Evolutionary conservation across 1,139 yeast species (phyloP).

Genomic region (Hyphopichia buzzinii): DNA sequence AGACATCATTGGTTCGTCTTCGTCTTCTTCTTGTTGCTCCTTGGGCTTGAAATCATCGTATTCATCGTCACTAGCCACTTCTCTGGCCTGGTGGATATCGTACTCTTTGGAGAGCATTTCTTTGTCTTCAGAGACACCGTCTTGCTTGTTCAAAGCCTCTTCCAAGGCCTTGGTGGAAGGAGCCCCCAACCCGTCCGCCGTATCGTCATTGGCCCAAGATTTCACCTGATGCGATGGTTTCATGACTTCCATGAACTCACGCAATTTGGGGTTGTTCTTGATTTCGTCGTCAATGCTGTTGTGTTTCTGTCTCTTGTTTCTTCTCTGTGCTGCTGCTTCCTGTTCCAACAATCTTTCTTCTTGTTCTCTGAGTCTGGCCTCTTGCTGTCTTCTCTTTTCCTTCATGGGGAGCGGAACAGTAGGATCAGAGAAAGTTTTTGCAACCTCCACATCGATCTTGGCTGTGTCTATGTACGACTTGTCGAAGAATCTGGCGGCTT

Average conservation of each 20-base stretch:
- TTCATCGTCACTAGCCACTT: slow-evolving; percentile 64
- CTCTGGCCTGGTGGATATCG: slow-evolving; percentile 33
- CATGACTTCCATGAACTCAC: slow-evolving; percentile 81
- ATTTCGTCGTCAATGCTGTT: slow-evolving; percentile 53
- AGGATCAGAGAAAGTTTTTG: slow-evolving; percentile 84
- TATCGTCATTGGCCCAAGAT: slow-evolving; percentile 76
- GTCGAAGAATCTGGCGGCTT: slow-evolving; percentile 75
- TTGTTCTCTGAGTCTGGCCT: slow-evolving; percentile 49
- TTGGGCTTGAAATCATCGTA: slow-evolving; percentile 51
- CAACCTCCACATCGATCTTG: slow-evolving; percentile 72
- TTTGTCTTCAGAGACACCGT: slow-evolving; percentile 12
- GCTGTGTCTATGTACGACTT: slow-evolving; percentile 82
- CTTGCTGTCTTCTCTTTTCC: slow-evolving; percentile 58
- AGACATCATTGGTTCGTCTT: slow-evolving; percentile 18
- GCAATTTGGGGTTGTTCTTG: slow-evolving; percentile 62
- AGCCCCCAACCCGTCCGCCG: slow-evolving; percentile 53
- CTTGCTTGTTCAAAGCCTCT: slow-evolving; percentile 33
- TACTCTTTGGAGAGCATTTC: slow-evolving; percentile 6
- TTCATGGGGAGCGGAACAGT: slow-evolving; percentile 71
- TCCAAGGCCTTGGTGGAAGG: slow-evolving; percentile 45
- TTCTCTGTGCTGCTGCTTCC: slow-evolving; percentile 34
- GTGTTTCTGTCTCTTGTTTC: slow-evolving; percentile 18
- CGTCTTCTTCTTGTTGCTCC: slow-evolving; percentile 25
- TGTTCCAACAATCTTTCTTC: slow-evolving; percentile 52
- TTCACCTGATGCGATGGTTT: slow-evolving; percentile 65